Conservation (phyloP, 139 green algal species). For the Nannochloris sp. region DNA sequence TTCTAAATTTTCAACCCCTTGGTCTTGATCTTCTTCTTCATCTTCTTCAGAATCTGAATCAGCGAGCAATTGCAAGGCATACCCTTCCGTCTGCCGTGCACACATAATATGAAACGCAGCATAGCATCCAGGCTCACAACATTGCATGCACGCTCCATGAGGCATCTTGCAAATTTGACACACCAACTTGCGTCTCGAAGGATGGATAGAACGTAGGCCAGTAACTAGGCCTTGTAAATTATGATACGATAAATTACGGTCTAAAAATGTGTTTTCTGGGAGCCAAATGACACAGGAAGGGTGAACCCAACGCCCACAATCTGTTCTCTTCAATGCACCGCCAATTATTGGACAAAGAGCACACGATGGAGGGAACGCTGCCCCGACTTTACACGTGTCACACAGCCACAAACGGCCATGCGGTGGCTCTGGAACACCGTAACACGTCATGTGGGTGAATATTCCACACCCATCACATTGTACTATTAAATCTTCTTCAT, state of each 20-base stretch:
- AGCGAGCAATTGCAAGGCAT: conserved; percentile 12
- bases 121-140: conserved; percentile 45
- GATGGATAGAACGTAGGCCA: conserved; percentile 5
- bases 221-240: conserved; percentile 3
- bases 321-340: conserved; percentile 51
- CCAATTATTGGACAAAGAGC: conserved; percentile 53
- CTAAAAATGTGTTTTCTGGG: conserved; percentile 34
- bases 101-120: conserved; percentile 73
- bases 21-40: conserved; percentile 4
- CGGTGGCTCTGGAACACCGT: conserved; percentile 36
- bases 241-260: conserved; percentile 15
- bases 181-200: background rate
- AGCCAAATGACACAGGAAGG: conserved; percentile 57
- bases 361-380: conserved; percentile 38
- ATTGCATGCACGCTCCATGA: conserved; percentile 77
- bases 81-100: conserved; percentile 36
- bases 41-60: conserved; percentile 20
- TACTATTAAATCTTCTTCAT: conserved; percentile 37
- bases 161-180: conserved; percentile 54
- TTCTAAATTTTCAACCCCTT: background rate
- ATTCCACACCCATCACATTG: conserved; percentile 72
- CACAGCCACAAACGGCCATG: conserved; percentile 58
- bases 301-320: conserved; percentile 52
- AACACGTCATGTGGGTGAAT: conserved; percentile 72
- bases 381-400: conserved; percentile 45